These are phyloP conservation scores for Fusarium paranaense DNA, from an alignment of 2,329 filamentous ascomycete genomes.

Conservation along the genomic window DNA sequence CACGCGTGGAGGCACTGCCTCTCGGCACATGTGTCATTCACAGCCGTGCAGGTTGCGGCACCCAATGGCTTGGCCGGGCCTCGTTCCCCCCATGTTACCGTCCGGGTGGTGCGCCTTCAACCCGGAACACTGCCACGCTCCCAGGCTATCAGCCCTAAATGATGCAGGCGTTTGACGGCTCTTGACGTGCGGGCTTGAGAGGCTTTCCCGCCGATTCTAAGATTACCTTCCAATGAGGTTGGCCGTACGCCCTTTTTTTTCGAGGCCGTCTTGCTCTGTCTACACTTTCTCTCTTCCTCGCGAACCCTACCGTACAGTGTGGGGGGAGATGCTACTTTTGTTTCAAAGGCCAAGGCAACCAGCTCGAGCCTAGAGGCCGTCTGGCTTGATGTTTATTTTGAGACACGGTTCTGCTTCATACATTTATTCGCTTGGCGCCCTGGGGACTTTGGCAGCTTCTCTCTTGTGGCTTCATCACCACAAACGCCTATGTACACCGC, in stretches of 20 bases:
- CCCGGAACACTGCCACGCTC: constrained; percentile 28
- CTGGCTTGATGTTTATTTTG: constrained; percentile 10
- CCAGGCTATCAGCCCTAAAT: constrained; percentile 39
- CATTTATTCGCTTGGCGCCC: background rate
- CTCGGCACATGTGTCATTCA: constrained; percentile 22
- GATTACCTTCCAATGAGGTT: constrained; percentile 35
- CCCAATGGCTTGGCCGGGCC: constrained; percentile 18
- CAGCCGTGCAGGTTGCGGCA: constrained; percentile 1
- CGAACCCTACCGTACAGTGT: constrained; percentile 37
- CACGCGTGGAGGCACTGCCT: constrained; percentile 31
- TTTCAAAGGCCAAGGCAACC: constrained; percentile 26
- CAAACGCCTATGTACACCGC: constrained; percentile 12
- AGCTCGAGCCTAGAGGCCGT: constrained; percentile 21
- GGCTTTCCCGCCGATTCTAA: constrained; percentile 30
- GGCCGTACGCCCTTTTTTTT: background rate
- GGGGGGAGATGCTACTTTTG: constrained; percentile 31
- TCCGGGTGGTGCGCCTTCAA: constrained; percentile 26
- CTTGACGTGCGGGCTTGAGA: constrained; percentile 20
- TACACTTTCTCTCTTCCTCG: background rate
- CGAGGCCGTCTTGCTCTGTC: constrained; percentile 1
- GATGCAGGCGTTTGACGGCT: constrained; percentile 23
- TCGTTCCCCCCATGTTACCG: constrained; percentile 30
- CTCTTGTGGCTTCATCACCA: background rate
- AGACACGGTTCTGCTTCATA: background rate
- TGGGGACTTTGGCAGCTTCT: constrained; percentile 2